phyloP scores from a whole-genome alignment of 1,284 basidiomycete genomes.

The Cutaneotrichosporon sp. region DNA sequence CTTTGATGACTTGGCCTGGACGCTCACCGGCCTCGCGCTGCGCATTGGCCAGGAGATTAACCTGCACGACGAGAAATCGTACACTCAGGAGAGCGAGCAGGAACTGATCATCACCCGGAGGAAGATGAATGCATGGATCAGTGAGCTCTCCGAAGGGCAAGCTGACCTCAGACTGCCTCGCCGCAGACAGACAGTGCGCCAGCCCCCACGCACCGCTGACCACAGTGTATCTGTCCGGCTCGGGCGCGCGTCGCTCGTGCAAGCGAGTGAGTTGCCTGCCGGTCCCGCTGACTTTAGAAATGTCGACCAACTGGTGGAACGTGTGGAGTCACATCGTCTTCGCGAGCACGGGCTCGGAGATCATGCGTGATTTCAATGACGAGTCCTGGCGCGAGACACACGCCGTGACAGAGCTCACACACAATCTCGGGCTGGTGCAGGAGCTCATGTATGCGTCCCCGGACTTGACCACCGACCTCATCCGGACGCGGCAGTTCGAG shows the following conservation, averaged over 20 bases:
- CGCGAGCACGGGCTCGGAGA: neutral
- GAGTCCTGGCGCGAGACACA: slow-evolving; percentile 7
- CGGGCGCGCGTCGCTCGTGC: slow-evolving; percentile 24
- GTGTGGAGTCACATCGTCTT: slow-evolving; percentile 8
- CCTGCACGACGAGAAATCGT: slow-evolving; percentile 24
- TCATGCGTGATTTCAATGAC: neutral
- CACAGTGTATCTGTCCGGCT: slow-evolving; percentile 27
- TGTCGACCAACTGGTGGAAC: slow-evolving; percentile 32
- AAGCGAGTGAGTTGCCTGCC: slow-evolving; percentile 15
- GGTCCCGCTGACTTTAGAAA: slow-evolving; percentile 16
- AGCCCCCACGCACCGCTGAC: neutral
- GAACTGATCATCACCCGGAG: slow-evolving; percentile 9
- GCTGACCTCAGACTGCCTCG: slow-evolving; percentile 21
- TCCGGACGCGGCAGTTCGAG: slow-evolving; percentile 27
- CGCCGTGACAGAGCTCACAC: slow-evolving; percentile 8
- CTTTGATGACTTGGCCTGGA: slow-evolving; percentile 31
- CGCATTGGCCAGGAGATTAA: slow-evolving; percentile 28
- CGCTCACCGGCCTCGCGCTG: slow-evolving; percentile 26
- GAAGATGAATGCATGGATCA: slow-evolving; percentile 24
- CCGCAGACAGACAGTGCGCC: slow-evolving; percentile 28
- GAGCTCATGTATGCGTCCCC: slow-evolving; percentile 23
- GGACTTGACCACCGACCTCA: slow-evolving; percentile 25
- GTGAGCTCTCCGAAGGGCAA: slow-evolving; percentile 11
- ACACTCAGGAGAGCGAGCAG: slow-evolving; percentile 8
- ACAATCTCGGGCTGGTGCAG: slow-evolving; percentile 14